Evolutionary conservation across 345 rosid genomes (phyloP).

Genomic region (Melaleuca alternifolia): DNA sequence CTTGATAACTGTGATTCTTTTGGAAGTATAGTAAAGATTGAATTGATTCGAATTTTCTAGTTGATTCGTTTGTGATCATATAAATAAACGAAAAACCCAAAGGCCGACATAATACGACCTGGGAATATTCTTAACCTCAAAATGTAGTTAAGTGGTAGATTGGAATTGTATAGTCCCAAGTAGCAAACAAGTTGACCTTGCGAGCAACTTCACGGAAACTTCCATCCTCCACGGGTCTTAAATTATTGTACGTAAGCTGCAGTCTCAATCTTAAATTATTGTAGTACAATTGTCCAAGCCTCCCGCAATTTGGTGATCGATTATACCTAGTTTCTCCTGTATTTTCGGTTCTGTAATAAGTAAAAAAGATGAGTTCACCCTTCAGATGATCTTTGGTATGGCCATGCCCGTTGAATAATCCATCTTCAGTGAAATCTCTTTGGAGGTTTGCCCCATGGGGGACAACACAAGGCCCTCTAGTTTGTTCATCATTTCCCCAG

Average conservation of each 20-base stretch:
- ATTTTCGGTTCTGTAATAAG: not conserved
- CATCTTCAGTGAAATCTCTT: too few species aligned
- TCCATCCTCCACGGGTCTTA: not conserved
- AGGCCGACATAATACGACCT: not conserved
- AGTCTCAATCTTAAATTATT: not conserved
- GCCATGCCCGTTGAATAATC: not conserved
- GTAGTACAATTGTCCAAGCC: not conserved
- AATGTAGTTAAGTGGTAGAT: not conserved
- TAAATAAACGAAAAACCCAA: not conserved
- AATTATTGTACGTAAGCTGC: not conserved
- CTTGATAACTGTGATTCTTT: not conserved
- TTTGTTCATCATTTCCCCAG: not conserved
- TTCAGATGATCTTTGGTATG: not conserved
- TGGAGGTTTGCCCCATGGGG: not conserved
- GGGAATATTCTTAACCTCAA: not conserved
- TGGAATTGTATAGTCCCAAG: not conserved
- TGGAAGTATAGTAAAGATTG: not conserved
- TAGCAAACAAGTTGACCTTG: not conserved
- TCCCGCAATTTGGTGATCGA: not conserved
- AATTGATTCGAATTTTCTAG: not conserved
- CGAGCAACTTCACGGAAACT: not conserved
- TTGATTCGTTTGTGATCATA: not conserved
- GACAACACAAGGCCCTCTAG: not conserved
- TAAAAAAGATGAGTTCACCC: not conserved
- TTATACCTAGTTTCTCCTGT: not conserved